Percentiles rank a stretch among this genome's conserved stretches.
phyloP scores from a whole-genome alignment of 345 rosid genomes.

The Angophora floribunda region DNA sequence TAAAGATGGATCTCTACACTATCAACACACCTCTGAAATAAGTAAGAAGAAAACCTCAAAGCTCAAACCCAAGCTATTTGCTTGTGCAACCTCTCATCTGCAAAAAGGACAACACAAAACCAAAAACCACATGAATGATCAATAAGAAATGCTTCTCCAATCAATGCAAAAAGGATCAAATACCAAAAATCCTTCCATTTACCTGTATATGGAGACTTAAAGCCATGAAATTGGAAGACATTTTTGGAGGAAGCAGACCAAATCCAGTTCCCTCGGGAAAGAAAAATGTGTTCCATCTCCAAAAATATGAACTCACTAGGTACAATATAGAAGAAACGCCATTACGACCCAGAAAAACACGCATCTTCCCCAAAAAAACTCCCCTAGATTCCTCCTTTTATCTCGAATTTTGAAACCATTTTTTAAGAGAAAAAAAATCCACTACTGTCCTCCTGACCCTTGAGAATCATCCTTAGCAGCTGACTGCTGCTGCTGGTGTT shows the following conservation, averaged over 20 bases:
- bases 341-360: not conserved
- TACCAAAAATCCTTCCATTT: not conserved
- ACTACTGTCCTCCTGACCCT: conserved; percentile 78
- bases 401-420: not conserved
- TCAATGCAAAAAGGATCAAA: not conserved
- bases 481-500: conserved; percentile 30
- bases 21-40: conserved; percentile 47
- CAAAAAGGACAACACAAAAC: conserved; percentile 29
- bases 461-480: conserved; percentile 69
- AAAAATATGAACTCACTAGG: not conserved
- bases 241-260: conserved; percentile 6
- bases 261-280: conserved; percentile 19
- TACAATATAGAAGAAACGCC: conserved; percentile 13
- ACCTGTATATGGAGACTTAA: conserved; percentile 35
- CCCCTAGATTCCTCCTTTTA: conserved; percentile 1
- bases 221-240: conserved; percentile 18
- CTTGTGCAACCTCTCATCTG: conserved; percentile 59
- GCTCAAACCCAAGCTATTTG: conserved; percentile 31
- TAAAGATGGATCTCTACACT: conserved; percentile 24
- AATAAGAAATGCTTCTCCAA: not conserved
- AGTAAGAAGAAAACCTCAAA: conserved; percentile 30
- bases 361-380: conserved; percentile 6
- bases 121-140: not conserved
- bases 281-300: conserved; percentile 18
- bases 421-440: not conserved